Evolutionary conservation across 2,329 filamentous ascomycete species (phyloP).

Genomic region (Ilyonectria robusta): DNA sequence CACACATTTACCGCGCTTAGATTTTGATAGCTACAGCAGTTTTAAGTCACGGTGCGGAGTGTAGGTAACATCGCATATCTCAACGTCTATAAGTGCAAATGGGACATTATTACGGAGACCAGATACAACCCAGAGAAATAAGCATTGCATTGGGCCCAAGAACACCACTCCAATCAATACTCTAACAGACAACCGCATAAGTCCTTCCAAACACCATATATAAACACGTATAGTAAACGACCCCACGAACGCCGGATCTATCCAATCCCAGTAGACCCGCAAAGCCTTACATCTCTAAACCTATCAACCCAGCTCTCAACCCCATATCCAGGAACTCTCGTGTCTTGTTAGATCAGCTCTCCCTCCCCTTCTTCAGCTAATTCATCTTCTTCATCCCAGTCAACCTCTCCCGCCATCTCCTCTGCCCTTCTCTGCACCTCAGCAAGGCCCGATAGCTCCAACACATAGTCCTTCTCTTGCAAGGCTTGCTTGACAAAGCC

Average conservation of each 20-base stretch:
- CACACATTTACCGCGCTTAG: no score
- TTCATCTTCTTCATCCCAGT: conserved; percentile 73
- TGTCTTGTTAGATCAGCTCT: conserved; percentile 60
- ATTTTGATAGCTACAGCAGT: no score
- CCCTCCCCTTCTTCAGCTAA: conserved; percentile 67
- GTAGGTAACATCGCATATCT: no score
- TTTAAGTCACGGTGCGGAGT: no score
- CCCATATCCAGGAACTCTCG: conserved; percentile 1
- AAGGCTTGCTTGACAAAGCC: conserved; percentile 82
- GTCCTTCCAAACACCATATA: not conserved
- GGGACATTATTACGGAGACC: no score
- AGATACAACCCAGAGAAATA: no score
- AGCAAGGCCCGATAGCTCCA: conserved; percentile 80
- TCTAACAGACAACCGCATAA: not conserved
- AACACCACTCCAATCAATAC: not conserved
- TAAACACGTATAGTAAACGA: not conserved
- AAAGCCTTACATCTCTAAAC: not conserved
- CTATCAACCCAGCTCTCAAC: not conserved
- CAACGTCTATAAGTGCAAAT: no score
- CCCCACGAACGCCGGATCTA: conserved; percentile 22
- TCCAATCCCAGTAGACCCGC: not conserved
- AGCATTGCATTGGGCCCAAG: not conserved
- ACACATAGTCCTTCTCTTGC: conserved; percentile 82
- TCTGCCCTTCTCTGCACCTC: conserved; percentile 77
- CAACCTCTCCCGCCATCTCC: conserved; percentile 65